phyloP scores from a whole-genome alignment of 2,329 filamentous ascomycete genomes.

The Aspergillus calidoustus region DNA sequence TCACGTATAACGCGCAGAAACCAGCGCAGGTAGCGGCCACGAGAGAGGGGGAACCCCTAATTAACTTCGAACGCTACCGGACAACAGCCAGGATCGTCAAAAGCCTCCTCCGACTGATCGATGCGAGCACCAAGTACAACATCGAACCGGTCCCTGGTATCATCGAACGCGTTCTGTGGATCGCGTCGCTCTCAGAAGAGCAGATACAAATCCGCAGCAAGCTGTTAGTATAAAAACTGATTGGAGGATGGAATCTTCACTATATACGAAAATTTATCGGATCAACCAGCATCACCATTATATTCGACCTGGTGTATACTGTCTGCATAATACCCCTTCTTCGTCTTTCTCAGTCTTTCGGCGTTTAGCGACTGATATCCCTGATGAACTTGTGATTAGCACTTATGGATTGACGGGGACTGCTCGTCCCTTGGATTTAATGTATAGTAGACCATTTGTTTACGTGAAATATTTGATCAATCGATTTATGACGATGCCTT shows the following conservation, averaged over 20 bases:
- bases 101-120: constrained; percentile 64
- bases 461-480: constrained; percentile 4
- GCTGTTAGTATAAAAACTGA: constrained; percentile 41
- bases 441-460: constrained; percentile 28
- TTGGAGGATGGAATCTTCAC: neutral
- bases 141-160: constrained; percentile 63
- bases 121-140: constrained; percentile 65
- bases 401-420: constrained; percentile 12
- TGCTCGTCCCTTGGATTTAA: neutral
- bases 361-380: constrained; percentile 19
- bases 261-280: constrained; percentile 3
- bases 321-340: constrained; percentile 20
- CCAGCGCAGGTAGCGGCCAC: constrained; percentile 58
- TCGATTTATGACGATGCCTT: constrained; percentile 1
- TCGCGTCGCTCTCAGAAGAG: constrained; percentile 63
- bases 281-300: neutral
- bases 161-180: constrained; percentile 67
- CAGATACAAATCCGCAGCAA: constrained; percentile 57
- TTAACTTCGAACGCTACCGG: constrained; percentile 70
- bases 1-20: constrained; percentile 71
- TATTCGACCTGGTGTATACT: constrained; percentile 19
- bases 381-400: constrained; percentile 16
- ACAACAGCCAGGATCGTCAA: constrained; percentile 69
- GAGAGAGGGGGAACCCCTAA: constrained; percentile 56
- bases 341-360: constrained; percentile 4